Percentiles rank a stretch among this genome's conserved stretches.
phyloP scores from a whole-genome alignment of 495 filamentous ascomycete species.

The Gamarada debralockiae region DNA sequence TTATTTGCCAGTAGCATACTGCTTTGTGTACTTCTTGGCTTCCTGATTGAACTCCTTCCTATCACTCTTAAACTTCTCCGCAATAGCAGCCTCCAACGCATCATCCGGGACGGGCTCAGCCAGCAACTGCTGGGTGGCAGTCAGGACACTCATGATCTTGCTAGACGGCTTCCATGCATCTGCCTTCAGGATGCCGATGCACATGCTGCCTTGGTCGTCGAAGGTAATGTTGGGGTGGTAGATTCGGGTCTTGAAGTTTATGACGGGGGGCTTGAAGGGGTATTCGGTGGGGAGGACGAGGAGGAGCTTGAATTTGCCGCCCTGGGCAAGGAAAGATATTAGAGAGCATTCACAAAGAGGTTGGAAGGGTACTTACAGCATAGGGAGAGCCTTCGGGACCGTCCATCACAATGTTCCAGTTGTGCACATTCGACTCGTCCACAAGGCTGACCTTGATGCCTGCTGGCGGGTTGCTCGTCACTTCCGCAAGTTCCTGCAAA shows the following conservation, averaged over 20 bases:
- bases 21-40: constrained; percentile 74
- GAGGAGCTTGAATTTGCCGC: constrained; percentile 74
- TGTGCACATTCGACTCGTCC: constrained; percentile 72
- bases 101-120: constrained; percentile 91
- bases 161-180: constrained; percentile 95
- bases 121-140: constrained; percentile 73
- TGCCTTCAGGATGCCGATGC: constrained; percentile 77
- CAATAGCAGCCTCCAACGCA: constrained; percentile 83
- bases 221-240: constrained; percentile 98
- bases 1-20: constrained; percentile 43
- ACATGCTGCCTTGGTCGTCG: constrained; percentile 87
- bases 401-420: constrained; percentile 76
- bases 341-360: too few species aligned
- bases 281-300: constrained; percentile 80
- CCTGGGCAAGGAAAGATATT: constrained; percentile 35
- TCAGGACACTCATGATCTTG: constrained; percentile 71
- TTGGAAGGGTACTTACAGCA: constrained; percentile 43
- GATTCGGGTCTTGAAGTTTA: constrained; percentile 90
- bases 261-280: constrained; percentile 87
- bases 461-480: constrained; percentile 55
- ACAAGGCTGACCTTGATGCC: constrained; percentile 64
- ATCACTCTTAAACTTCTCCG: constrained; percentile 77
- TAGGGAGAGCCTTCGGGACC: constrained; percentile 72
- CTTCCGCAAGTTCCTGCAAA: constrained; percentile 66
- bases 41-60: constrained; percentile 74